Percentiles rank a stretch among this genome's conserved stretches.
phyloP scores from a whole-genome alignment of 805 yeast genomes.

The Cyberlindnera xishuangbannaensis region DNA sequence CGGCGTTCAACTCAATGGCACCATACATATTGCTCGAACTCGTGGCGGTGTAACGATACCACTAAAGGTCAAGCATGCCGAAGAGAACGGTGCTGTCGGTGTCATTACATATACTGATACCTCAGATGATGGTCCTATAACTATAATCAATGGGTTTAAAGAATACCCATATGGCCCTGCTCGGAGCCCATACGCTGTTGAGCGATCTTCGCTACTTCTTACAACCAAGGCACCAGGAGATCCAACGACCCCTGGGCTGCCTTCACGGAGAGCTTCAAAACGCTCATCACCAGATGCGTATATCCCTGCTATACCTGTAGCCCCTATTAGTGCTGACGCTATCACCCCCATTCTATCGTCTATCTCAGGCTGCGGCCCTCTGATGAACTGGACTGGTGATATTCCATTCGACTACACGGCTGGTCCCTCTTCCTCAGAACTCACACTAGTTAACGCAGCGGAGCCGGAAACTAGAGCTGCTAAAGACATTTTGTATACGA shows the following conservation, averaged over 20 bases:
- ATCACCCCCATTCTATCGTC: slow-evolving; percentile 15
- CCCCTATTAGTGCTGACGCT: slow-evolving; percentile 43
- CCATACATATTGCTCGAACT: slow-evolving; percentile 53
- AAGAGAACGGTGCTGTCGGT: slow-evolving; percentile 55
- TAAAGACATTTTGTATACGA: slow-evolving; percentile 44
- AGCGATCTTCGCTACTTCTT: slow-evolving; percentile 55
- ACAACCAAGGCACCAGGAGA: slow-evolving; percentile 65
- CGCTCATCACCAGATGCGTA: slow-evolving; percentile 35
- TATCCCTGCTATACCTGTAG: slow-evolving; percentile 48
- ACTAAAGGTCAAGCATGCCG: slow-evolving; percentile 55
- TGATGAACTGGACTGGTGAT: background rate
- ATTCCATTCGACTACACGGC: background rate
- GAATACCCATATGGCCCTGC: background rate
- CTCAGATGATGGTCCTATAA: slow-evolving; percentile 45
- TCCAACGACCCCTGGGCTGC: slow-evolving; percentile 72
- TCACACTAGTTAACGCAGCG: background rate
- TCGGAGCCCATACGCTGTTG: slow-evolving; percentile 39
- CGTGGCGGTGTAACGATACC: slow-evolving; percentile 50
- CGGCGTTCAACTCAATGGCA: slow-evolving; percentile 43
- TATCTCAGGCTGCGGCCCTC: background rate
- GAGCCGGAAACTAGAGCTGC: slow-evolving; percentile 32
- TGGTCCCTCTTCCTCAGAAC: background rate
- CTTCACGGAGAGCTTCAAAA: slow-evolving; percentile 35
- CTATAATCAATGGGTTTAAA: background rate
- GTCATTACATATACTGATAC: slow-evolving; percentile 49